These are phyloP conservation scores for Annulohypoxylon truncatum DNA, from an alignment of 2,329 filamentous ascomycete genomes.

Conservation along the genomic window DNA sequence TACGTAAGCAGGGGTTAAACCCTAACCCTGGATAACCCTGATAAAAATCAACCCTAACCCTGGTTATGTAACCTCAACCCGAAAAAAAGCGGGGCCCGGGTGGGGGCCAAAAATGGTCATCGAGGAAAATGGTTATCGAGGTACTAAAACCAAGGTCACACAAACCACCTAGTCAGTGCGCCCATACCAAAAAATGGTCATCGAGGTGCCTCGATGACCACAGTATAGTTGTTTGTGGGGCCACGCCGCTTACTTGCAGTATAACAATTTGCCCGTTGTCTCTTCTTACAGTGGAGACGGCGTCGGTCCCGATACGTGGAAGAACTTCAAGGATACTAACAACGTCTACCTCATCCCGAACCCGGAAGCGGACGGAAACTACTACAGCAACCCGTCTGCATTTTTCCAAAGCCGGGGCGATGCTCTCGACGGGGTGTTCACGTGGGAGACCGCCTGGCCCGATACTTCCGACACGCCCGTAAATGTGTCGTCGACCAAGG, in stretches of 20 bases:
- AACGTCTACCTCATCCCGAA: slow-evolving; percentile 52
- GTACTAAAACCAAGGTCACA: too few species aligned
- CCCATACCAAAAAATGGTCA: too few species aligned
- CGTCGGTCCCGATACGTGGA: slow-evolving; percentile 45
- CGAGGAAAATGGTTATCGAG: too few species aligned
- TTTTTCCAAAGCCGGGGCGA: slow-evolving; percentile 49
- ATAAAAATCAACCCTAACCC: too few species aligned
- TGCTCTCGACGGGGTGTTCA: slow-evolving; percentile 52
- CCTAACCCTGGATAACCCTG: too few species aligned
- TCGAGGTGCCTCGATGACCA: too few species aligned
- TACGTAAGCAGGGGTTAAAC: too few species aligned
- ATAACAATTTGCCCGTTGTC: slow-evolving; percentile 48
- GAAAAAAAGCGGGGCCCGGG: too few species aligned
- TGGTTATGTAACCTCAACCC: too few species aligned
- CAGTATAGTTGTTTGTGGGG: too few species aligned
- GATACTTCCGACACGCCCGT: slow-evolving; percentile 39
- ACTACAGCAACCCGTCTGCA: slow-evolving; percentile 47
- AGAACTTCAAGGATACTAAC: slow-evolving; percentile 44
- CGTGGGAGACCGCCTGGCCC: slow-evolving; percentile 55
- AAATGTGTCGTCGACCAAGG: slow-evolving; percentile 45
- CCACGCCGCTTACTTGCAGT: slow-evolving; percentile 48
- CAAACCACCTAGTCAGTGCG: too few species aligned
- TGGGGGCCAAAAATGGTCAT: too few species aligned
- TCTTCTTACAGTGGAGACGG: slow-evolving; percentile 47
- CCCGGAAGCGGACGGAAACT: slow-evolving; percentile 47